Base-by-base conservation (phyloP, 148 eudicot species). In the Pouteria glomerata region DNA sequence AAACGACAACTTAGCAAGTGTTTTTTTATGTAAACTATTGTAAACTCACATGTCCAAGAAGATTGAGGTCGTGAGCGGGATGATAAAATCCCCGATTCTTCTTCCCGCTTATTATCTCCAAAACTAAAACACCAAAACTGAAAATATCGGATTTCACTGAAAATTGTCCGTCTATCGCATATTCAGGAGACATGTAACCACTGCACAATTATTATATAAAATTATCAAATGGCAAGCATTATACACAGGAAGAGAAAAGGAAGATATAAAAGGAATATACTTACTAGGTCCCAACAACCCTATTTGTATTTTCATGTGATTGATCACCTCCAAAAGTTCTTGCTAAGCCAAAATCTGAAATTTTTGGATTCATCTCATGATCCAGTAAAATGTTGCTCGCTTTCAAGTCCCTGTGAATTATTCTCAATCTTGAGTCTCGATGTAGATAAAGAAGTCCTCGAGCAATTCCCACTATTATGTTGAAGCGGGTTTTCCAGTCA, bases 291-390 rank as follows among this genome's bases (percentile, higher is more conserved):
- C 72, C 72, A 7, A 69, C 72, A 0, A 69, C 72, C 39, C 62
- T 69, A 27, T 12, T 69, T 39, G 72, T 69, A 19, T n/a, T 69
- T 35, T 16, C 62, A 3, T 44, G 26, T 0, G 62, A 35, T 35
- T 69, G 42, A 69, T 69, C 57, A 19, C 72, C 72, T 16, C 62
- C 62, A 55, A 69, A 53, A 44, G 31, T 23, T 24, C 62, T 55
- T 34, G 72, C 72, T n/a, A 69, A 24, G 62, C 62, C 72, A 69
- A 69, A 69, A 55, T 69, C 72, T 14, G 72, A 58, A 37, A 69
- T 69, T 23, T 69, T 69, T 6, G 72, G 72, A 27, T 69, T 69
- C 62, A 69, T 53, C 3, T 69, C 48, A 12, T 1, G 3, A 37
- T 69, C 72, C 13, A 69, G 41, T 39, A 69, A 24, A 11, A 69